Conservation (phyloP, 345 rosid species). For the Bruguiera parviflora region DNA sequence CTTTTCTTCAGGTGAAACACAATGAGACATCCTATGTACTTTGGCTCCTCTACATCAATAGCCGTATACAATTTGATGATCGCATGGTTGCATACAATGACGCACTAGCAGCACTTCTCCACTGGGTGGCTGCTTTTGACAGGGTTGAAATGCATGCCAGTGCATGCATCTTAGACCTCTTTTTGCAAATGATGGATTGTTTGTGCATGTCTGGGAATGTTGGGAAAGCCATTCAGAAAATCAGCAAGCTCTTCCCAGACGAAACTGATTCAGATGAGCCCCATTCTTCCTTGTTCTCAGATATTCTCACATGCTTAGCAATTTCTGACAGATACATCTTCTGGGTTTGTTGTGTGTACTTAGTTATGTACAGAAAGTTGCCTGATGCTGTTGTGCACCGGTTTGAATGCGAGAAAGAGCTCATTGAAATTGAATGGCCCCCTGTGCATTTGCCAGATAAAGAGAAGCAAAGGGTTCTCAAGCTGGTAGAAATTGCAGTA, state of each 20-base stretch:
- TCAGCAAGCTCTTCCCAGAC: constrained; percentile 39
- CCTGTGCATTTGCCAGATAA: constrained; percentile 44
- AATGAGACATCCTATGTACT: constrained; percentile 67
- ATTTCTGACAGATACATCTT: constrained; percentile 89
- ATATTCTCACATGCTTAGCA: constrained; percentile 78
- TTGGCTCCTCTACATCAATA: constrained; percentile 91
- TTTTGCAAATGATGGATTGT: constrained; percentile 83
- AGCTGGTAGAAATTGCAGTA: constrained; percentile 51
- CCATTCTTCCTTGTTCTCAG: constrained; percentile 58
- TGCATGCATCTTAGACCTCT: constrained; percentile 80
- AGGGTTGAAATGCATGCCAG: constrained; percentile 47
- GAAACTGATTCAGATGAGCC: constrained; percentile 55
- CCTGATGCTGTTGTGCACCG: constrained; percentile 66
- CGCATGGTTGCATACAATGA: constrained; percentile 65
- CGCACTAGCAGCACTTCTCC: constrained; percentile 64
- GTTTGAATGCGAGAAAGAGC: constrained; percentile 77
- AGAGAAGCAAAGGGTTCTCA: constrained; percentile 50
- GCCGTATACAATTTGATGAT: constrained; percentile 60
- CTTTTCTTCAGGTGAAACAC: constrained; percentile 60
- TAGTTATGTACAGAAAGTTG: constrained; percentile 93
- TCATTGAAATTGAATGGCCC: constrained; percentile 71
- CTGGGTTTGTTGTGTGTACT: constrained; percentile 99
- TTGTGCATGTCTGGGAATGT: constrained; percentile 71
- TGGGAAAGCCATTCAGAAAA: constrained; percentile 56
- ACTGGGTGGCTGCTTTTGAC: constrained; percentile 37